A percentile compares a stretch with the other conserved stretches of the same genome.
Conservation (phyloP, 495 filamentous ascomycete genomes). For the Aspergillus nidulans region DNA sequence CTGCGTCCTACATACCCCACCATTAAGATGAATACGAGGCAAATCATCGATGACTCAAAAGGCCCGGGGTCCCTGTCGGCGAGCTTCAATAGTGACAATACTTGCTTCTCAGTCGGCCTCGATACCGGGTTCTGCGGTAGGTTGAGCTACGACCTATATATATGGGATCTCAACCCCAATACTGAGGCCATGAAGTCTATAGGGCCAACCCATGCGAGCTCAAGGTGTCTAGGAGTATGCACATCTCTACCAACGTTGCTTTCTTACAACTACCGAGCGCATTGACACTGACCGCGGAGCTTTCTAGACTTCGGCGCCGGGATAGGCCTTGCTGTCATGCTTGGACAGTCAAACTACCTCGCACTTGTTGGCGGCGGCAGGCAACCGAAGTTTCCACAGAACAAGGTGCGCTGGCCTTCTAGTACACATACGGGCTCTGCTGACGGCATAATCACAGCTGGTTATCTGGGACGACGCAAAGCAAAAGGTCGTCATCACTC, state of each 20-base stretch:
- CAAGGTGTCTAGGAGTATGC: constrained; percentile 60
- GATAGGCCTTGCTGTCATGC: constrained; percentile 79
- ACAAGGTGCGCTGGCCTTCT: constrained; percentile 57
- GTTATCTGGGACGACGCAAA: constrained; percentile 91
- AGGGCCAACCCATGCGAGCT: constrained; percentile 71
- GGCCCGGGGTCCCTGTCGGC: constrained; percentile 75
- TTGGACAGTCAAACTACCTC: constrained; percentile 81
- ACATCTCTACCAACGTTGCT: neutral
- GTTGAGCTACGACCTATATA: constrained; percentile 18
- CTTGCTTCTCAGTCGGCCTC: constrained; percentile 83
- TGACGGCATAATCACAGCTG: constrained; percentile 44
- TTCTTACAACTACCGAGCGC: neutral
- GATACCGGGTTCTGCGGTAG: constrained; percentile 84
- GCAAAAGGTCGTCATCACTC: constrained; percentile 64
- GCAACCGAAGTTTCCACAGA: constrained; percentile 78
- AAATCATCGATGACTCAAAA: constrained; percentile 71
- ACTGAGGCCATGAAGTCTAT: constrained; percentile 54
- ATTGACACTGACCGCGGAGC: neutral
- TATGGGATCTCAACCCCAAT: neutral
- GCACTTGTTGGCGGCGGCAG: constrained; percentile 87
- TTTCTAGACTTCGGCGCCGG: constrained; percentile 78
- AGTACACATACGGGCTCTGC: neutral
- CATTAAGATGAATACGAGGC: constrained; percentile 78
- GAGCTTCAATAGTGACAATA: constrained; percentile 82
- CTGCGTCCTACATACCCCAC: constrained; percentile 1